phyloP scores from a whole-genome alignment of 441 rosid species.

The Croton setiger region DNA sequence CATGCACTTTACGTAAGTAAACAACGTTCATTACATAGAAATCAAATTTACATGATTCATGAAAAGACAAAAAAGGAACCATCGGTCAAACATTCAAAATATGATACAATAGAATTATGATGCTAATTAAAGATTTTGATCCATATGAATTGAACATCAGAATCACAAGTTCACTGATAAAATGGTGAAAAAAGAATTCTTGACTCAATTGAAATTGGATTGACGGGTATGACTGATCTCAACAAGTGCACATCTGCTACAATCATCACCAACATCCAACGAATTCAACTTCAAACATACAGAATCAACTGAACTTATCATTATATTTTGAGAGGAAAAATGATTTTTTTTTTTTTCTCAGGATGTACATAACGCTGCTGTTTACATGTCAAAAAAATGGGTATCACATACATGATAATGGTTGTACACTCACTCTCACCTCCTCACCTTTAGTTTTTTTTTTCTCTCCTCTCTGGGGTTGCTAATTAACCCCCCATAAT shows the following conservation, averaged over 20 bases:
- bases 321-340: background rate
- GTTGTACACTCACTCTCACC: background rate
- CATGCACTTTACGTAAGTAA: background rate
- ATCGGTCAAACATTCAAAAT: too few species aligned
- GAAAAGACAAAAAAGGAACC: background rate
- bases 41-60: background rate
- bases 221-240: too few species aligned
- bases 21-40: background rate
- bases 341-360: background rate
- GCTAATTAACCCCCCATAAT: slow-evolving; percentile 17
- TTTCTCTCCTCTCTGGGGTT: slow-evolving; percentile 2
- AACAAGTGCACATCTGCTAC: too few species aligned
- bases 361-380: background rate
- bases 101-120: too few species aligned
- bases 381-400: slow-evolving; percentile 6
- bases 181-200: too few species aligned
- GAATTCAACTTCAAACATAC: too few species aligned
- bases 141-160: too few species aligned
- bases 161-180: too few species aligned
- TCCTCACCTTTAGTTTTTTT: background rate
- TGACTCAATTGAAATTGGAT: too few species aligned
- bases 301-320: too few species aligned
- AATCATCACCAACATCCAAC: too few species aligned
- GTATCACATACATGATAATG: background rate
- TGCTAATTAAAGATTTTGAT: too few species aligned